These are phyloP conservation scores for Acanthamoeba triangularis DNA, from an alignment of 208 protist species.

Conservation along the genomic window DNA sequence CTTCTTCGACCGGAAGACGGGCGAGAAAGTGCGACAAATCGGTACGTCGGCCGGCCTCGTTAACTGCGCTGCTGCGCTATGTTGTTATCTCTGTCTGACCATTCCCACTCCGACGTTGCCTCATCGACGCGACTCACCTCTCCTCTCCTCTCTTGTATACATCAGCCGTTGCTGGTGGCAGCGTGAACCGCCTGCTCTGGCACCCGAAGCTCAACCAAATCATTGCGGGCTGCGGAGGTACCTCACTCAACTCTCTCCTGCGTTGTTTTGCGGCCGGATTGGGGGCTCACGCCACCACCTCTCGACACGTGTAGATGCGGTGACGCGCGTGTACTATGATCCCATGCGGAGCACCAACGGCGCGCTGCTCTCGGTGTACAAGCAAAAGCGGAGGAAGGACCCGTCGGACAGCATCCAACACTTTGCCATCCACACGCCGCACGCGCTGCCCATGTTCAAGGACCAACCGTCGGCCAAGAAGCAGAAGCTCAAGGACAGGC, in stretches of 20 bases:
- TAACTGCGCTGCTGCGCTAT: too few species aligned
- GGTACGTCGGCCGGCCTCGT: background rate
- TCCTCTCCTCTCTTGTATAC: background rate
- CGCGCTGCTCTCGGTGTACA: conserved; percentile 14
- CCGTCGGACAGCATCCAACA: conserved; percentile 31
- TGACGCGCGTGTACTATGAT: conserved; percentile 52
- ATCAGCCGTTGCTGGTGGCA: conserved; percentile 14
- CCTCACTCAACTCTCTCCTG: too few species aligned
- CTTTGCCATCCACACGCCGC: conserved; percentile 48
- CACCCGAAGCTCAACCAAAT: conserved; percentile 76
- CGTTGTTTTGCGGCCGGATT: background rate
- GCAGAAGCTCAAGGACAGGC: conserved; percentile 47
- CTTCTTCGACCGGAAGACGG: conserved; percentile 28
- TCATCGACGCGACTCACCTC: background rate
- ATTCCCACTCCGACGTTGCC: too few species aligned
- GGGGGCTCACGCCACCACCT: background rate
- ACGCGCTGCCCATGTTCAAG: conserved; percentile 68
- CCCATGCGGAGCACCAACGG: conserved; percentile 27
- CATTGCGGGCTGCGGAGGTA: conserved; percentile 49
- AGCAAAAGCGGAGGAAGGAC: conserved; percentile 30
- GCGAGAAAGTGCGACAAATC: conserved; percentile 45
- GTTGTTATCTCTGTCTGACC: too few species aligned
- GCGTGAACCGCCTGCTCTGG: conserved; percentile 49
- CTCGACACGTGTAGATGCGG: background rate
- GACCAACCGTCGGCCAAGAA: conserved; percentile 15